Evolutionary conservation across 805 yeast species (phyloP), one percentile per base, ranked within the genome.

Genomic region (Lipomyces sp.): DNA sequence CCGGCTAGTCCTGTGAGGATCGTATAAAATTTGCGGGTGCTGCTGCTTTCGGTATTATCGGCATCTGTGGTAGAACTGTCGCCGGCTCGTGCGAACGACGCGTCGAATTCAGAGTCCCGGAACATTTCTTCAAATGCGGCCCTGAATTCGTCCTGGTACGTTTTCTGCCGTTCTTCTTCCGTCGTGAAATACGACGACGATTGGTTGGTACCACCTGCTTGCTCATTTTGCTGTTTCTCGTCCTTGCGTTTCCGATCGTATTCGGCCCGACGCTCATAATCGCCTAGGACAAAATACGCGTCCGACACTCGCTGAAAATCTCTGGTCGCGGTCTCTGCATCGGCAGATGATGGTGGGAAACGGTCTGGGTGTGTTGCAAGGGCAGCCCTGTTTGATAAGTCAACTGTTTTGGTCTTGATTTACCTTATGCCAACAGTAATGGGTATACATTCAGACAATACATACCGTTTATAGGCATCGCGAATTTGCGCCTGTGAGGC

Each of bases 71-170:
- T 6, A 51, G 51, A 53, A 11, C 10, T 30, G 8, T 35, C 50
- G 39, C 24, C 24, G 15, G 34, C 24, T 24, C 24, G 33, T 45
- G 11, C 54, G 32, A 39, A 53, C 10, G 32, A 18, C 30, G 59
- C 13, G n/a, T 62, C 57, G 55, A 70, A 51, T 3, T 69, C 58
- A 10, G 70, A 57, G 15, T 71, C 73, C 8, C 61, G 50, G 55
- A 71, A 64, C 71, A 71, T 69, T 18, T 71, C 74, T 39, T 71
- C 73, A 60, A 71, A 71, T 7, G 71, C 71, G 29, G 57, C 55
- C 66, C 53, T 63, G 56, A 71, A 71, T 34, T 71, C 74, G 15
- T 69, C 55, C 32, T 59, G 57, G 53, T 65, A 71, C 35, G 63
- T 35, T 6, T 48, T 18, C 30, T 64, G 60, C n/a, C 67, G 67